phyloP scores from a whole-genome alignment of 192 early-diverging fungal genomes.

The Podila epigama region DNA sequence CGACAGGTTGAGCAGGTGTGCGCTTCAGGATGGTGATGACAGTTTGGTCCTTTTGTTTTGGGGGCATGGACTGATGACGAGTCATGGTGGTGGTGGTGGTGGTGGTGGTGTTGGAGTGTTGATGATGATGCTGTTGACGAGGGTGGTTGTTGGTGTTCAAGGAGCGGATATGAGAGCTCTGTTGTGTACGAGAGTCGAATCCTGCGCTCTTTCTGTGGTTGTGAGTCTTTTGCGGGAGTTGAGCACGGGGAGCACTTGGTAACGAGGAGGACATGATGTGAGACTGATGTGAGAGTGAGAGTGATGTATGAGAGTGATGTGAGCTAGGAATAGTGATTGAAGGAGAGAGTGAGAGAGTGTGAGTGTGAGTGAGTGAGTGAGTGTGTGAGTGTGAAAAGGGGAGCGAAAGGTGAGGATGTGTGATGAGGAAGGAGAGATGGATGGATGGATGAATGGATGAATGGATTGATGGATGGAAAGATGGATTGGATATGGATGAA shows the following conservation, averaged over 20 bases:
- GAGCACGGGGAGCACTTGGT: conserved; percentile 19
- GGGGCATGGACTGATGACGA: conserved; percentile 31
- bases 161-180: conserved; percentile 1
- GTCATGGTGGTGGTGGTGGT: background rate
- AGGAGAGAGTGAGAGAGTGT: background rate
- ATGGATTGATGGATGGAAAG: background rate
- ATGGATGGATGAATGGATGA: background rate
- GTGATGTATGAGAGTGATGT: background rate
- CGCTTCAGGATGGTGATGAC: conserved; percentile 27
- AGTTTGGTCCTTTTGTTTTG: conserved; percentile 2
- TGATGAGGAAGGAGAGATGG: too few relatives aligned
- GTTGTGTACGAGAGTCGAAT: conserved; percentile 4
- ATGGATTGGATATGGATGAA: background rate
- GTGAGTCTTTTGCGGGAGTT: conserved; percentile 13
- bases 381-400: background rate
- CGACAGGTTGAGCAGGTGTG: conserved; percentile 7
- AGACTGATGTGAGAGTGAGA: background rate
- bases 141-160: conserved; percentile 8
- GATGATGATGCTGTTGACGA: conserved; percentile 1
- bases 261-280: background rate
- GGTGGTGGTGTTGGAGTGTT: background rate
- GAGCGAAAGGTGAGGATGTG: background rate
- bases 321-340: background rate
- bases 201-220: conserved; percentile 25
- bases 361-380: background rate